A percentile compares a stretch with the other conserved stretches of the same genome.
Evolutionary conservation across 1,139 yeast genomes (phyloP).

Genomic region (Eremothecium cymbalariae): DNA sequence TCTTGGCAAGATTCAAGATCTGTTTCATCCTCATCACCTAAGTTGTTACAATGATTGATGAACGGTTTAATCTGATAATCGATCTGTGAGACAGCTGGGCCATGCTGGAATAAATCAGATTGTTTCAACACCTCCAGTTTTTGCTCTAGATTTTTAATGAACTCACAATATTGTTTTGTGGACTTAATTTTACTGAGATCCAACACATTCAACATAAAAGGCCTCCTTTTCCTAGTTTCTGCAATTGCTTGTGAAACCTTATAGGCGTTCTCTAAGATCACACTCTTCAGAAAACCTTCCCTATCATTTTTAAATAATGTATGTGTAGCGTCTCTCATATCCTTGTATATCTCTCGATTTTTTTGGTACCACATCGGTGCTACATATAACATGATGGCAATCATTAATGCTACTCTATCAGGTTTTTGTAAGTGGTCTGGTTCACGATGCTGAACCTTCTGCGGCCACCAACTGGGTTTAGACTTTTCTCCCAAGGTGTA

Average conservation of each 20-base stretch:
- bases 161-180: not conserved
- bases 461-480: slow-evolving; percentile 71
- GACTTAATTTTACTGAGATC: slow-evolving; percentile 5
- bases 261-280: slow-evolving; percentile 14
- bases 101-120: not conserved
- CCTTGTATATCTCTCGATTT: slow-evolving; percentile 12
- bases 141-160: too few relatives aligned
- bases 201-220: not conserved
- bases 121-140: too few relatives aligned
- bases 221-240: not conserved
- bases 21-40: slow-evolving; percentile 1
- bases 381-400: slow-evolving; percentile 32
- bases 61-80: too few relatives aligned
- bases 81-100: too few relatives aligned
- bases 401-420: slow-evolving; percentile 45
- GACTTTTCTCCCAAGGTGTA: slow-evolving; percentile 45
- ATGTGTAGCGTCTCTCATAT: slow-evolving; percentile 14
- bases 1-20: slow-evolving; percentile 3
- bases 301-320: slow-evolving; percentile 15
- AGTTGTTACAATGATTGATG: too few relatives aligned
- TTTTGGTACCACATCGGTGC: slow-evolving; percentile 13
- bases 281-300: slow-evolving; percentile 8
- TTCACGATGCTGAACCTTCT: slow-evolving; percentile 49
- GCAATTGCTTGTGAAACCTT: slow-evolving; percentile 11
- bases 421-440: slow-evolving; percentile 64